Percentiles rank a stretch among this genome's conserved stretches.
These are phyloP conservation scores for Perkinsus chesapeaki DNA, from an alignment of 169 alveolate species.

Conservation along the genomic window DNA sequence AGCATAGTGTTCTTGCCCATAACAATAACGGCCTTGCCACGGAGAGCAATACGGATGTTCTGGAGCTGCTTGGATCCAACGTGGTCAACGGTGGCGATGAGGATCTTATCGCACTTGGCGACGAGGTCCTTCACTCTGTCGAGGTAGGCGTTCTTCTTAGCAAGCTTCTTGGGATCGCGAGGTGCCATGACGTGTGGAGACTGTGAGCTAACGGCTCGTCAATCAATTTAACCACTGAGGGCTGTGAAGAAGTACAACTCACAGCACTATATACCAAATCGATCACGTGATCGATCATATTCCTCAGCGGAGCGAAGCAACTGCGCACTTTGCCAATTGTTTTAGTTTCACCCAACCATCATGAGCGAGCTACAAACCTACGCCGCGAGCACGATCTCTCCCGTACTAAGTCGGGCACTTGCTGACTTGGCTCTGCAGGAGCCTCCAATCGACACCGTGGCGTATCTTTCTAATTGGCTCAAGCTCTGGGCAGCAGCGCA, in stretches of 20 bases:
- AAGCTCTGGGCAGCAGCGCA: background rate
- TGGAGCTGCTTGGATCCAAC: constrained; percentile 94
- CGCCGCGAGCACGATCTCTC: background rate
- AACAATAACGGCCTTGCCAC: constrained; percentile 83
- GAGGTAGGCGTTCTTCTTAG: constrained; percentile 73
- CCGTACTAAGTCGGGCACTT: background rate
- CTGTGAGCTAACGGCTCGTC: background rate
- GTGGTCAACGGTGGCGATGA: constrained; percentile 86
- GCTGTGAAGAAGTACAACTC: background rate
- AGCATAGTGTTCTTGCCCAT: constrained; percentile 96
- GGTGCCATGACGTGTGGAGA: background rate
- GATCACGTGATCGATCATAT: background rate
- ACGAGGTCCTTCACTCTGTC: constrained; percentile 65
- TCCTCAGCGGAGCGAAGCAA: background rate
- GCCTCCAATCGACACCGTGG: background rate
- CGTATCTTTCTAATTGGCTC: background rate
- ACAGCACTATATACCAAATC: background rate
- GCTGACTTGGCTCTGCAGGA: background rate
- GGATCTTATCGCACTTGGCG: constrained; percentile 69
- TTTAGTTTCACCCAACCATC: background rate
- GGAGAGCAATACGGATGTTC: constrained; percentile 79
- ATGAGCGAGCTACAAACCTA: background rate
- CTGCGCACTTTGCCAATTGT: background rate
- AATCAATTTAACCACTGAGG: background rate
- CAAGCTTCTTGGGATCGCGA: constrained; percentile 48